These are phyloP conservation scores for Cucumis hystrix DNA, from an alignment of 306 rosid genomes.

Conservation along the genomic window DNA sequence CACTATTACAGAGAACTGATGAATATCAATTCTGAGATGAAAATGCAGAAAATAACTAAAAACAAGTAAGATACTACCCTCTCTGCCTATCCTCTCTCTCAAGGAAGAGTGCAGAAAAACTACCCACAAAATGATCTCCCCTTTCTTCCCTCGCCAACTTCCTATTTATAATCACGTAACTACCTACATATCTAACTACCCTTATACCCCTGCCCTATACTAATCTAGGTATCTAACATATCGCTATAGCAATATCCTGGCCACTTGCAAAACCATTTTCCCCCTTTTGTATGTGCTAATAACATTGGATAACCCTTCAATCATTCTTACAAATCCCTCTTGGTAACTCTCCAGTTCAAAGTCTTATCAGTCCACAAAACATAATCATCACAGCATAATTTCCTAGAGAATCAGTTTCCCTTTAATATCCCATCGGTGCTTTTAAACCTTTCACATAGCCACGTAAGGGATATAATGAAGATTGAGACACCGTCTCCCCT, in stretches of 20 bases:
- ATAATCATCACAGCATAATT: background rate
- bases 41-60: too few relatives aligned
- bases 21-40: too few relatives aligned
- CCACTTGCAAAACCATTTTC: background rate
- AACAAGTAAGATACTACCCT: too few relatives aligned
- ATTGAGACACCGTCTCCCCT: background rate
- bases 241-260: background rate
- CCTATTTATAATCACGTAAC: too few relatives aligned
- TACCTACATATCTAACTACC: too few relatives aligned
- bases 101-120: too few relatives aligned
- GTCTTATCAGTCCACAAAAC: background rate
- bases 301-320: background rate
- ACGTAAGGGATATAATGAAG: background rate
- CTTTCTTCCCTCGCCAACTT: too few relatives aligned
- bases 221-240: too few relatives aligned
- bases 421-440: background rate
- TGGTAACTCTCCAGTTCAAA: background rate
- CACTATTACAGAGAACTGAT: too few relatives aligned
- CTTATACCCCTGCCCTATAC: too few relatives aligned
- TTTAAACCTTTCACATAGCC: background rate
- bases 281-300: background rate
- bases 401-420: background rate
- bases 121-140: too few relatives aligned
- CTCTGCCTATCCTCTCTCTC: too few relatives aligned
- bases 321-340: background rate